These are phyloP conservation scores for Lactarius quietus DNA, from an alignment of 768 basidiomycete species.

Conservation along the genomic window DNA sequence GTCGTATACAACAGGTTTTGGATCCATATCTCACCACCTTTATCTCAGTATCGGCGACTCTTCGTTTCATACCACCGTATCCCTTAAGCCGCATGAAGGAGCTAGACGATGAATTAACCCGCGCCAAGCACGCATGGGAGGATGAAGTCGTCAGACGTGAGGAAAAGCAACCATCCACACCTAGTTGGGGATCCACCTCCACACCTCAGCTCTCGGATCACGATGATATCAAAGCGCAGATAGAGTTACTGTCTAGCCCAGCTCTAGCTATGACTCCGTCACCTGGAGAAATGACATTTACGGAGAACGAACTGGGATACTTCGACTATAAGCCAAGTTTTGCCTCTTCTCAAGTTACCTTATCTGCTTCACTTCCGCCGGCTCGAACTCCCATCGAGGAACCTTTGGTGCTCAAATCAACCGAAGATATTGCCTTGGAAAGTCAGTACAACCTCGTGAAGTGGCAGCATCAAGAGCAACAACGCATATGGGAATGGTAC, in stretches of 20 bases:
- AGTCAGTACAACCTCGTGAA: conserved; percentile 67
- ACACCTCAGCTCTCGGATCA: conserved; percentile 27
- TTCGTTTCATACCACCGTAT: conserved; percentile 90
- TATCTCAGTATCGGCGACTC: conserved; percentile 89
- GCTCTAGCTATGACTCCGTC: conserved; percentile 40
- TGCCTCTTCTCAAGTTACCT: conserved; percentile 32
- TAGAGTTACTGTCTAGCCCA: conserved; percentile 48
- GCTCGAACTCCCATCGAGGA: conserved; percentile 38
- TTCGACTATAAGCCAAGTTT: conserved; percentile 39
- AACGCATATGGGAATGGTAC: conserved; percentile 96
- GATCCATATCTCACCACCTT: conserved; percentile 82
- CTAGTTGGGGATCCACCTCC: conserved; percentile 4
- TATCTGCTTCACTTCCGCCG: conserved; percentile 24
- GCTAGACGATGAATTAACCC: conserved; percentile 72
- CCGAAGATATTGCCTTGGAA: conserved; percentile 68
- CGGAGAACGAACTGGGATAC: conserved; percentile 35
- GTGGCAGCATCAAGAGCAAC: conserved; percentile 82
- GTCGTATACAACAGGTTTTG: conserved; percentile 76
- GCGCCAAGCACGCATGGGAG: conserved; percentile 75
- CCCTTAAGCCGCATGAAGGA: conserved; percentile 86
- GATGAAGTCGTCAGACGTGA: conserved; percentile 80
- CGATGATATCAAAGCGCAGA: conserved; percentile 63
- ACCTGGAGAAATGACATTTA: conserved; percentile 30
- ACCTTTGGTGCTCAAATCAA: conserved; percentile 52
- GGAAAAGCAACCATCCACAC: conserved; percentile 46